These are phyloP conservation scores for Buxus sempervirens DNA, from an alignment of 164 flowering plant genomes.

Conservation along the genomic window DNA sequence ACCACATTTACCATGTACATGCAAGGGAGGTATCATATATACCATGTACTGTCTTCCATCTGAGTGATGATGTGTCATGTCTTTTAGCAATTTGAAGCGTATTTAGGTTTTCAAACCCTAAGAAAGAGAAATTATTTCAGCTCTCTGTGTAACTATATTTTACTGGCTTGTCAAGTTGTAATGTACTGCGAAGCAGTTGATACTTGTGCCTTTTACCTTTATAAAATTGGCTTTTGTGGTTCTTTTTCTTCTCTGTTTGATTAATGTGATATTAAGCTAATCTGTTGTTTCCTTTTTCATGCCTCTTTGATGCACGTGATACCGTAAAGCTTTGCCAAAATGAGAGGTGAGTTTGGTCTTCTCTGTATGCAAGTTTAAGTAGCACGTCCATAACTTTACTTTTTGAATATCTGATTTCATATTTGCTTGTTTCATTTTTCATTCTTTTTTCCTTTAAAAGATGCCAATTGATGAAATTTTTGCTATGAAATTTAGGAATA, in stretches of 20 bases:
- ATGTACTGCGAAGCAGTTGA: neutral
- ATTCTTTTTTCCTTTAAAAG: too few relatives aligned
- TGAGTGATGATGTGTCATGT: too few relatives aligned
- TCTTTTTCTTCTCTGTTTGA: neutral
- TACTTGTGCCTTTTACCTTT: neutral
- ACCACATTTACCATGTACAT: too few relatives aligned
- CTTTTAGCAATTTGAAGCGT: too few relatives aligned
- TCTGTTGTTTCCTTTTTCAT: conserved; percentile 18
- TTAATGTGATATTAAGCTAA: conserved; percentile 13
- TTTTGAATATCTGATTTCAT: neutral
- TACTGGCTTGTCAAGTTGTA: neutral
- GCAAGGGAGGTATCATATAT: too few relatives aligned
- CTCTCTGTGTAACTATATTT: neutral
- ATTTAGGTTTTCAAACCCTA: too few relatives aligned
- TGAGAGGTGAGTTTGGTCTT: conserved; percentile 58
- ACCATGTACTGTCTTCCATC: too few relatives aligned
- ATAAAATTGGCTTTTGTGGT: neutral
- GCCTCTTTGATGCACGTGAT: conserved; percentile 17
- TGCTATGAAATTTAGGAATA: neutral
- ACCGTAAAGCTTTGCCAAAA: conserved; percentile 69
- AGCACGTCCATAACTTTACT: neutral
- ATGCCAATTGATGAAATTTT: neutral
- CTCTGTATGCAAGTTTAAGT: conserved; percentile 1
- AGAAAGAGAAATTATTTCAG: neutral
- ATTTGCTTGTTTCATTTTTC: neutral